Evolutionary conservation across 257 asterid species (phyloP).

Genomic region (Solanum medicagineum): DNA sequence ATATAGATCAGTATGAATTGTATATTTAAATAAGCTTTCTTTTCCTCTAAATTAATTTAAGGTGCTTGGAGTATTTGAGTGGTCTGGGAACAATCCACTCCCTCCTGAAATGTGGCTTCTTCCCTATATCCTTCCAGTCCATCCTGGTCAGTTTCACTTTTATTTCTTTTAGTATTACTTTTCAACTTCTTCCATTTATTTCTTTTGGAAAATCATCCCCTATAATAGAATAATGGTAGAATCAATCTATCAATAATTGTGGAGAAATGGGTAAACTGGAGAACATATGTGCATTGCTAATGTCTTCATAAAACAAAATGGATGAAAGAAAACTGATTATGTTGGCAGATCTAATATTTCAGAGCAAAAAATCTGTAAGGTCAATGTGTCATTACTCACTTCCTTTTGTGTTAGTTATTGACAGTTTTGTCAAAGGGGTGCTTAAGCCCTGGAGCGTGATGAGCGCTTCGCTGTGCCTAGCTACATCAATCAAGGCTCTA

Average conservation of each 20-base stretch:
- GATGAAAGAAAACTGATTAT: background rate
- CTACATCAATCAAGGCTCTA: background rate
- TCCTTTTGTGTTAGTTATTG: background rate
- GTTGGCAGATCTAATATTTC: background rate
- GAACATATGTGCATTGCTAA: background rate
- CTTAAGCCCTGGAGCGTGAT: background rate
- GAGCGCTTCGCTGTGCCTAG: background rate
- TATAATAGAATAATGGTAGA: background rate
- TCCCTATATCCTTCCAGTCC: slow-evolving; percentile 76
- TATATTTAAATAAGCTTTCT: background rate
- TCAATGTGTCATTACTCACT: background rate
- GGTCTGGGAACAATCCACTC: slow-evolving; percentile 98
- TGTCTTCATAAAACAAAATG: background rate
- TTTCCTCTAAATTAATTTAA: slow-evolving; percentile 7
- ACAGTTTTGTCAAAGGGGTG: background rate
- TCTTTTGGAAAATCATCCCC: background rate
- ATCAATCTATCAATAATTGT: background rate
- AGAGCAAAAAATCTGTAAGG: background rate
- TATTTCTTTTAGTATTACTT: background rate
- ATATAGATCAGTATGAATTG: background rate
- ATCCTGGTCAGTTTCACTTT: slow-evolving; percentile 60
- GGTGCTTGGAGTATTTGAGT: slow-evolving; percentile 96
- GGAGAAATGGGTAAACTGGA: background rate
- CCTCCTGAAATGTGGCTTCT: slow-evolving; percentile 99
- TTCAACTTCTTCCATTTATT: background rate